These are phyloP conservation scores for Talaromyces stipitatus DNA, from an alignment of 495 filamentous ascomycete species.

Conservation along the genomic window DNA sequence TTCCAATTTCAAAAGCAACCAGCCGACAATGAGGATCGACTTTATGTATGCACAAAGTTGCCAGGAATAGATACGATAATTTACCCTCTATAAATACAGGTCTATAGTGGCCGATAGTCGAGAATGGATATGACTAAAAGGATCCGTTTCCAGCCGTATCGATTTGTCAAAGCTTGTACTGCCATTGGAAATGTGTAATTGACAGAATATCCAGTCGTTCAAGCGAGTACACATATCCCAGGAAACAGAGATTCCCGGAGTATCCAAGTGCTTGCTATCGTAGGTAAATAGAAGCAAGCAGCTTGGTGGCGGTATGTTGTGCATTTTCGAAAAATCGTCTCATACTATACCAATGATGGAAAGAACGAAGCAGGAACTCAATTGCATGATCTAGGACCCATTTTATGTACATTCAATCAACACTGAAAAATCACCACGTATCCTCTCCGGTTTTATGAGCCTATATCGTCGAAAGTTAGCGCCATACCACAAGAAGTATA, in stretches of 20 bases:
- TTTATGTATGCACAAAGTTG: background rate
- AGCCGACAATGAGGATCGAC: background rate
- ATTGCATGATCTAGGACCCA: constrained; percentile 16
- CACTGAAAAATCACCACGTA: constrained; percentile 27
- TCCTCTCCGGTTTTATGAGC: constrained; percentile 36
- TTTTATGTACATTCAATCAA: constrained; percentile 34
- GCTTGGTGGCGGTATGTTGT: no score
- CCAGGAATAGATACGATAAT: background rate
- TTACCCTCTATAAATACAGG: background rate
- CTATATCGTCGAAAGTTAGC: constrained; percentile 14
- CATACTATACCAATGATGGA: background rate
- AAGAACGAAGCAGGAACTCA: background rate
- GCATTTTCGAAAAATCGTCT: background rate
- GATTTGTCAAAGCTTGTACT: background rate
- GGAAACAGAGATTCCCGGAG: background rate
- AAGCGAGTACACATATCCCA: background rate
- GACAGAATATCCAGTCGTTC: background rate
- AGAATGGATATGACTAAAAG: background rate
- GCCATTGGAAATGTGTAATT: background rate
- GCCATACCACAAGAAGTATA: background rate
- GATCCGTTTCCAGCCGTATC: background rate
- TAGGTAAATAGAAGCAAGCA: background rate
- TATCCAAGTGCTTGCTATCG: background rate
- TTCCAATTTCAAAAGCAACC: background rate
- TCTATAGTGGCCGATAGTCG: background rate